Evolutionary conservation across 495 filamentous ascomycete genomes (phyloP).

Genomic region (Lepidopterella palustris): DNA sequence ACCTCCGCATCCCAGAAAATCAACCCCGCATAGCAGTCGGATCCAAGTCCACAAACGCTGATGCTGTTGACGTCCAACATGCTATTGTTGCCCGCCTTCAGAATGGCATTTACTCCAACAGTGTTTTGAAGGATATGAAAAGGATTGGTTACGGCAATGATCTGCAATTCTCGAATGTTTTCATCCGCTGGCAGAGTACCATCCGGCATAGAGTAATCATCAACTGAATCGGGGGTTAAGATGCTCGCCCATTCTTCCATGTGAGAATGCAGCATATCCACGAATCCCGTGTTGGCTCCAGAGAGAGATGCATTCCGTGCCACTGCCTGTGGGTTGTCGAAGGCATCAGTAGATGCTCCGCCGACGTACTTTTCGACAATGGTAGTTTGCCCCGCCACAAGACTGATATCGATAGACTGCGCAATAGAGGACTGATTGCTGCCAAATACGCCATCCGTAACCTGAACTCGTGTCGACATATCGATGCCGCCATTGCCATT

Average conservation of each 20-base stretch:
- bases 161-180: conserved; percentile 54
- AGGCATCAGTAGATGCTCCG: conserved; percentile 56
- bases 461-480: conserved; percentile 40
- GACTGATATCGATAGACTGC: conserved; percentile 46
- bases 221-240: conserved; percentile 51
- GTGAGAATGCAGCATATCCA: conserved; percentile 45
- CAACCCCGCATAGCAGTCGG: conserved; percentile 56
- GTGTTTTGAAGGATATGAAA: conserved; percentile 67
- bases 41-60: conserved; percentile 54
- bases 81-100: conserved; percentile 28
- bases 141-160: conserved; percentile 57
- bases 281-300: conserved; percentile 44
- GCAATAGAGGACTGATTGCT: conserved; percentile 57
- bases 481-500: conserved; percentile 41
- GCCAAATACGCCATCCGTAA: conserved; percentile 44
- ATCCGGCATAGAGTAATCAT: conserved; percentile 55
- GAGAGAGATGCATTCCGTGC: conserved; percentile 45
- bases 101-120: conserved; percentile 45
- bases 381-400: conserved; percentile 46
- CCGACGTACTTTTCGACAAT: conserved; percentile 55
- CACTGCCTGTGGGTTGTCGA: conserved; percentile 44
- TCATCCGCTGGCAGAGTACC: conserved; percentile 54
- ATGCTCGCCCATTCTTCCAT: conserved; percentile 50
- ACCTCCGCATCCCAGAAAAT: conserved; percentile 61
- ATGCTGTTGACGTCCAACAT: conserved; percentile 51